Conservation (phyloP, 1,139 yeast genomes). For the Geotrichum bryndzae region DNA sequence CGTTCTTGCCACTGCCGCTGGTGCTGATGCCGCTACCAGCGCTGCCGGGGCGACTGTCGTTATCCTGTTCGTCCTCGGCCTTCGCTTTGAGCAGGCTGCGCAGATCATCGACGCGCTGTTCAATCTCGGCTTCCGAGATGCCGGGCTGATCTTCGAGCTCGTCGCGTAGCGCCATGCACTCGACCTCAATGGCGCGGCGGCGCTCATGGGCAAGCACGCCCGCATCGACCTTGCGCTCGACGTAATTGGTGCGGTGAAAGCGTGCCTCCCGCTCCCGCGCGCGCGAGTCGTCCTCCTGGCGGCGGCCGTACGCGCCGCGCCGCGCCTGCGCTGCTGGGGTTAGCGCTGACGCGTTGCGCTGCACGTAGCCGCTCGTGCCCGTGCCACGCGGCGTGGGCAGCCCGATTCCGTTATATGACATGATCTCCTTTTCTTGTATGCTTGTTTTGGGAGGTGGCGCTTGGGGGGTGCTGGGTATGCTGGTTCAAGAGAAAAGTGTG, state of each 20-base stretch:
- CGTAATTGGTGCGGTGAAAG: conserved; percentile 24
- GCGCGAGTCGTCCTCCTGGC: conserved; percentile 29
- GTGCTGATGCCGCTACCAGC: not conserved
- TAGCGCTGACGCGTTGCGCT: conserved; percentile 42
- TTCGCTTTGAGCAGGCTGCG: conserved; percentile 23
- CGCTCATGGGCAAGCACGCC: conserved; percentile 44
- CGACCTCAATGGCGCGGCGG: conserved; percentile 47
- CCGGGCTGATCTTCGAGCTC: conserved; percentile 15
- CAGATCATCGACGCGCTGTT: conserved; percentile 30
- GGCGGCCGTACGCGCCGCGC: conserved; percentile 36
- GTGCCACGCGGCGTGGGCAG: conserved; percentile 60
- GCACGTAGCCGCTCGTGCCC: conserved; percentile 68
- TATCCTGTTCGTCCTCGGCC: conserved; percentile 9
- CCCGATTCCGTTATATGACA: conserved; percentile 69
- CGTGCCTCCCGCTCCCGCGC: conserved; percentile 22
- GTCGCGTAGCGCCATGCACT: conserved; percentile 52
- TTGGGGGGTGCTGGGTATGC: not conserved
- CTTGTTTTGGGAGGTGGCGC: no score
- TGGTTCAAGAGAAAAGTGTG: not conserved
- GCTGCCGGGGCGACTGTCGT: not conserved
- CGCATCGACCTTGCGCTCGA: conserved; percentile 32
- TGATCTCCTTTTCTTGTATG: conserved; percentile 22
- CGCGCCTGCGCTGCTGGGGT: conserved; percentile 23
- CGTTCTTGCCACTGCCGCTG: not conserved
- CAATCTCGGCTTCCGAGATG: conserved; percentile 24